These are phyloP conservation scores for Xylaria sp. DNA, from an alignment of 2,329 filamentous ascomycete genomes.

Conservation along the genomic window DNA sequence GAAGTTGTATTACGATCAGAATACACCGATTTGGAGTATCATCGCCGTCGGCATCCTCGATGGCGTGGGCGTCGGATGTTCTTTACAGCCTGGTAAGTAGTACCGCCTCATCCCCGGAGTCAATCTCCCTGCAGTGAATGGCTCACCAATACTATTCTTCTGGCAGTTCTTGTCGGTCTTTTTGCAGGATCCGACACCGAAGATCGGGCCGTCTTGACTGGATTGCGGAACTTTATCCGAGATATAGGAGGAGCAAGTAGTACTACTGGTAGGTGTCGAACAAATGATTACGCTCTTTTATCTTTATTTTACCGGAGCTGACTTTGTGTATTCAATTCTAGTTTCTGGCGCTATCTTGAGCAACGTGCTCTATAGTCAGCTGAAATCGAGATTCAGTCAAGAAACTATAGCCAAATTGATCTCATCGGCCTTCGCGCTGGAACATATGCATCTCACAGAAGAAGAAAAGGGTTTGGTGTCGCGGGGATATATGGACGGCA, in stretches of 20 bases:
- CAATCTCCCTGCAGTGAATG: too few species aligned
- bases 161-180: constrained; percentile 17
- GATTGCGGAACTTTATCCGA: constrained; percentile 18
- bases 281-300: neutral
- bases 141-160: too few species aligned
- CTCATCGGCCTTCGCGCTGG: constrained; percentile 16
- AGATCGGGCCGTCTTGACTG: constrained; percentile 19
- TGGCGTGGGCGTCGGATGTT: constrained; percentile 17
- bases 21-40: constrained; percentile 11
- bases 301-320: too few species aligned
- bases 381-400: constrained; percentile 9
- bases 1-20: constrained; percentile 19
- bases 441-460: neutral
- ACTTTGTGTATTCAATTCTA: neutral
- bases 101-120: neutral
- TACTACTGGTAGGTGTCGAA: constrained; percentile 10
- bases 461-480: constrained; percentile 9
- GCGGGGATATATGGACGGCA: constrained; percentile 12
- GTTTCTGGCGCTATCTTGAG: constrained; percentile 20
- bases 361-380: constrained; percentile 9
- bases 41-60: constrained; percentile 14
- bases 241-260: constrained; percentile 22
- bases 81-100: constrained; percentile 23
- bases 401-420: constrained; percentile 3
- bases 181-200: constrained; percentile 18